A percentile compares a stretch with the other conserved stretches of the same genome.
Conservation (phyloP, 345 rosid genomes). For the Odontarrhena argentea region DNA sequence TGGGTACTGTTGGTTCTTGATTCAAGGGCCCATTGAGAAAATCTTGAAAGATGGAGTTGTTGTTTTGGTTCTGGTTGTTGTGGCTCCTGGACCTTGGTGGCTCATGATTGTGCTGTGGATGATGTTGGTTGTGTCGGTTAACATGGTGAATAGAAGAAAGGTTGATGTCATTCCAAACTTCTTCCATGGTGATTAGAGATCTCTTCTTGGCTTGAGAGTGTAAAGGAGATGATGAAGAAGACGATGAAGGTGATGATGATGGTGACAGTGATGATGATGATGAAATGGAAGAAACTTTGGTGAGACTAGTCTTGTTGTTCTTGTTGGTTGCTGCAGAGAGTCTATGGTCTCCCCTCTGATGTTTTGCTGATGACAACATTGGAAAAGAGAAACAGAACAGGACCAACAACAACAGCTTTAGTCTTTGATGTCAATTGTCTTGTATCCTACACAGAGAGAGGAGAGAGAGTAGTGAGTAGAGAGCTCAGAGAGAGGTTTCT, state of each 20-base stretch:
- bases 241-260: conserved; percentile 18
- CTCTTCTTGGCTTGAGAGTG: conserved; percentile 30
- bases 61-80: conserved; percentile 36
- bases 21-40: conserved; percentile 54
- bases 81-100: conserved; percentile 37
- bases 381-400: conserved; percentile 34
- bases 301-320: conserved; percentile 28
- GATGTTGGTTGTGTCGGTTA: conserved; percentile 38
- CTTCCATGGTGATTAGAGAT: conserved; percentile 62
- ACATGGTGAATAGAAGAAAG: conserved; percentile 52
- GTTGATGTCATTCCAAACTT: conserved; percentile 79
- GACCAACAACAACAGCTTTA: conserved; percentile 33
- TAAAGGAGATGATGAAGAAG: conserved; percentile 12
- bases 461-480: conserved; percentile 35
- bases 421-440: conserved; percentile 38
- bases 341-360: conserved; percentile 33
- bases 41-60: conserved; percentile 62
- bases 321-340: conserved; percentile 30
- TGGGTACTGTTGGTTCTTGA: conserved; percentile 42
- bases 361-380: conserved; percentile 39
- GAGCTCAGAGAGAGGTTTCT: conserved; percentile 35
- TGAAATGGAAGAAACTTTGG: conserved; percentile 31
- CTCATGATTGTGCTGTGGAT: conserved; percentile 35
- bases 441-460: conserved; percentile 32
- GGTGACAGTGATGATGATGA: conserved; percentile 16